A percentile compares a stretch with the other conserved stretches of the same genome.
Conservation (phyloP, 768 basidiomycete species). For the Trametes sanguinea region DNA sequence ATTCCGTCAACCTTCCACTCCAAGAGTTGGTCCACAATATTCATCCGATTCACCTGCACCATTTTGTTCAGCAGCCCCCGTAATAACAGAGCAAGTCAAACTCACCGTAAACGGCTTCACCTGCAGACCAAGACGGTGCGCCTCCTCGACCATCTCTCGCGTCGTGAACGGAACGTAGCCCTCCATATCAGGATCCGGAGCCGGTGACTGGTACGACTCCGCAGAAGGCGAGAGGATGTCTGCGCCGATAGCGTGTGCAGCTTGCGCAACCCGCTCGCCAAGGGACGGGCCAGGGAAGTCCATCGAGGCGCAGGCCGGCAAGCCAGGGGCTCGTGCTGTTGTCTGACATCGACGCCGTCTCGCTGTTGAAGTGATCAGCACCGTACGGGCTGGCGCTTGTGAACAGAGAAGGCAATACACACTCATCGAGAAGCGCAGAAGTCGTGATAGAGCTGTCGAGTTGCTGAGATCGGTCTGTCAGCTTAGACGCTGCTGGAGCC, state of each 20-base stretch:
- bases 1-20: slow-evolving; percentile 71
- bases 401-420: slow-evolving; percentile 28
- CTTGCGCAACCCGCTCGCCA: slow-evolving; percentile 63
- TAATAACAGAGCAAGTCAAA: slow-evolving; percentile 11
- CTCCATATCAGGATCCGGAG: slow-evolving; percentile 43
- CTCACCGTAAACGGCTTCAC: slow-evolving; percentile 79
- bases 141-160: slow-evolving; percentile 63
- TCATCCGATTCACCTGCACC: slow-evolving; percentile 59
- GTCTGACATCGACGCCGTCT: slow-evolving; percentile 43
- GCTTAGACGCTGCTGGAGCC: background rate
- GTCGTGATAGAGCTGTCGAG: slow-evolving; percentile 57
- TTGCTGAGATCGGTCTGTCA: slow-evolving; percentile 32
- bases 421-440: slow-evolving; percentile 70
- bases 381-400: background rate
- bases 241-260: slow-evolving; percentile 64
- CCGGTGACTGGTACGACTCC: slow-evolving; percentile 40
- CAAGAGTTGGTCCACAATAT: slow-evolving; percentile 59
- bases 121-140: slow-evolving; percentile 60
- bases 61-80: background rate
- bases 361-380: slow-evolving; percentile 30
- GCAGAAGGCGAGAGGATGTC: slow-evolving; percentile 67
- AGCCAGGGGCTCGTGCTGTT: slow-evolving; percentile 63
- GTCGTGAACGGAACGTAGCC: slow-evolving; percentile 63
- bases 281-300: slow-evolving; percentile 63
- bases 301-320: slow-evolving; percentile 61